Percentiles rank a stretch among this genome's conserved stretches.
Evolutionary conservation across 23 red algal genomes (phyloP).

Genomic region (Gracilaria domingensis): DNA sequence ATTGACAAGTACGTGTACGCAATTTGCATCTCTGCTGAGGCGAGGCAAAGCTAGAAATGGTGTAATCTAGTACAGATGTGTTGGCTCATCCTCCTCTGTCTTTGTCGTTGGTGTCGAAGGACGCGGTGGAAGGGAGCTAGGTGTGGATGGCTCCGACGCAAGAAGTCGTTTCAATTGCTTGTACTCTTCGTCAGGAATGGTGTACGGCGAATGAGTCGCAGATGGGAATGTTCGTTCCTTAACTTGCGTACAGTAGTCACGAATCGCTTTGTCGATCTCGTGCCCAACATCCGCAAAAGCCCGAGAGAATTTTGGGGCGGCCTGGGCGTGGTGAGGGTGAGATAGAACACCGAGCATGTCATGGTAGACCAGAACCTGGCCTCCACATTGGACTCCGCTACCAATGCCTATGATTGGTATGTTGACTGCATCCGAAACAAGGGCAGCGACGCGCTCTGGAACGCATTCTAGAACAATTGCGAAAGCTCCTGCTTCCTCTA

Average conservation of each 20-base stretch:
- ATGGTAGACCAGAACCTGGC: slow-evolving; percentile 99
- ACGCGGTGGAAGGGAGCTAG: not conserved
- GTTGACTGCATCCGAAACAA: slow-evolving; percentile 71
- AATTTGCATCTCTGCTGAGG: too few relatives aligned
- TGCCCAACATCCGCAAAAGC: slow-evolving; percentile 78
- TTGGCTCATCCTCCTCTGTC: not conserved
- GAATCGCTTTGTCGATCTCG: slow-evolving; percentile 76
- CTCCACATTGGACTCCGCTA: slow-evolving; percentile 74
- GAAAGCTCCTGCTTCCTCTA: slow-evolving; percentile 96
- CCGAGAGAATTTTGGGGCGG: slow-evolving; percentile 95
- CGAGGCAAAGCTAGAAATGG: too few relatives aligned
- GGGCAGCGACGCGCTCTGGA: slow-evolving; percentile 69
- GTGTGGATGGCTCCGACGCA: not conserved
- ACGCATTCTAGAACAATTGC: slow-evolving; percentile 95
- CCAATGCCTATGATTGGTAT: slow-evolving; percentile 98
- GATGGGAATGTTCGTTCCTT: slow-evolving; percentile 69
- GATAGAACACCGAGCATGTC: slow-evolving; percentile 94
- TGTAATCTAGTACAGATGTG: not conserved
- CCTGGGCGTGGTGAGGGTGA: slow-evolving; percentile 97
- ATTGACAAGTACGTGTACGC: not conserved
- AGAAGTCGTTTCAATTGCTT: slow-evolving; percentile 49
- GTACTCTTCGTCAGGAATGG: slow-evolving; percentile 80
- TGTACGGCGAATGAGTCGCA: slow-evolving; percentile 82
- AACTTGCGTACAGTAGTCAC: slow-evolving; percentile 79
- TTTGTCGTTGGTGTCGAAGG: not conserved